A percentile compares a stretch with the other conserved stretches of the same genome.
These are phyloP conservation scores for Fabrea salina DNA, from an alignment of 169 alveolate genomes.

Conservation along the genomic window DNA sequence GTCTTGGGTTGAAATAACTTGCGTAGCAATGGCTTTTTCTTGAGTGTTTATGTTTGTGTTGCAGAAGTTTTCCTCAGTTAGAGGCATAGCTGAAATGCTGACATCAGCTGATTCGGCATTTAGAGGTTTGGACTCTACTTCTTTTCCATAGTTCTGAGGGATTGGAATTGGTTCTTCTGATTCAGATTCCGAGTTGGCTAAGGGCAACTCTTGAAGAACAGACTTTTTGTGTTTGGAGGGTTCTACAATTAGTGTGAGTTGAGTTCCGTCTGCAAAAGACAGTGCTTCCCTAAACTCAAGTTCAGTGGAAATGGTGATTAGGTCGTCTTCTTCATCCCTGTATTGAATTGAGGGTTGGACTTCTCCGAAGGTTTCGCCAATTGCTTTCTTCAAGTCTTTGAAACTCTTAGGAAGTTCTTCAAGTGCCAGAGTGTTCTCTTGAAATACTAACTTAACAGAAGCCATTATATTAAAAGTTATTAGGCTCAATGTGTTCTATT, in stretches of 20 bases:
- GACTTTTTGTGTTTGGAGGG: background rate
- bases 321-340: conserved; percentile 19
- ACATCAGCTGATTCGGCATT: too few relatives aligned
- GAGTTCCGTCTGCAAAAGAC: background rate
- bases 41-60: too few relatives aligned
- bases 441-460: background rate
- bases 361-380: background rate
- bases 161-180: background rate
- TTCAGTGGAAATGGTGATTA: background rate
- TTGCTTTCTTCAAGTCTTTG: background rate
- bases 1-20: too few relatives aligned
- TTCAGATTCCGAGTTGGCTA: background rate
- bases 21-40: too few relatives aligned
- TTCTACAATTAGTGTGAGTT: background rate
- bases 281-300: background rate
- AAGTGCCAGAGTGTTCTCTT: conserved; percentile 3
- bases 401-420: background rate
- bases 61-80: too few relatives aligned
- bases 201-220: background rate
- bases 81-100: too few relatives aligned
- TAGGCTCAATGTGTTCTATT: background rate
- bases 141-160: background rate
- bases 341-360: background rate
- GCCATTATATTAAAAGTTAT: background rate
- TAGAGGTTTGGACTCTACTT: background rate